Percentiles rank a stretch among this genome's conserved stretches.
Evolutionary conservation across 129 eudicot genomes (phyloP).

Genomic region (Glebionis coronaria): DNA sequence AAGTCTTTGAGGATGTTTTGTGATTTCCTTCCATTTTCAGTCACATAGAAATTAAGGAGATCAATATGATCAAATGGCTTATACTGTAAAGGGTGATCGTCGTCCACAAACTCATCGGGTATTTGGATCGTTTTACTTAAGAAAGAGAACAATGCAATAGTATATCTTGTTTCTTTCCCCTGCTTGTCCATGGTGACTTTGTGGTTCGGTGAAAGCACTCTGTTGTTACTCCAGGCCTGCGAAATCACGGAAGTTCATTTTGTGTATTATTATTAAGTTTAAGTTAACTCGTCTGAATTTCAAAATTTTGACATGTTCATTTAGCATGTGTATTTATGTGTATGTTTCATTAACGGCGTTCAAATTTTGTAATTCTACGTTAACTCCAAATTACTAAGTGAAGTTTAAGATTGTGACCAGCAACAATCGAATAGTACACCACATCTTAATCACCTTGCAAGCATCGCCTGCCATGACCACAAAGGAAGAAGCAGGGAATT

Average conservation of each 20-base stretch:
- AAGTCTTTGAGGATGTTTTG: conserved; percentile 64
- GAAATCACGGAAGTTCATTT: neutral
- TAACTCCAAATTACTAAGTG: neutral
- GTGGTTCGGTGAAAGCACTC: conserved; percentile 67
- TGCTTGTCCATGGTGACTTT: conserved; percentile 46
- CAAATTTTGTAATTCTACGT: no score
- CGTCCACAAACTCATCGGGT: conserved; percentile 61
- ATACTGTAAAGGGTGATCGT: conserved; percentile 45
- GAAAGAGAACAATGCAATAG: conserved; percentile 59
- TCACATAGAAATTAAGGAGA: conserved; percentile 55
- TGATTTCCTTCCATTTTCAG: conserved; percentile 61
- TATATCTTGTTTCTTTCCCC: conserved; percentile 60
- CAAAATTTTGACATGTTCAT: no score
- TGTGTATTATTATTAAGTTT: no score
- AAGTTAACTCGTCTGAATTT: neutral
- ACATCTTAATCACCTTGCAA: conserved; percentile 46
- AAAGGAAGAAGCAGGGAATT: conserved; percentile 57
- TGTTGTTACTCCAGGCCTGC: conserved; percentile 82
- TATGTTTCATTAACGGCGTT: no score
- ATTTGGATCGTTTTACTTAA: conserved; percentile 48
- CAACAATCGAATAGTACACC: neutral
- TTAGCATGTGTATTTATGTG: no score
- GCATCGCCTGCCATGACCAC: conserved; percentile 88
- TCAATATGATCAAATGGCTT: conserved; percentile 68
- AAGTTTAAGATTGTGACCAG: neutral